Evolutionary conservation across 768 basidiomycete species (phyloP).

Genomic region (Pleurotus salmoneostramineus): DNA sequence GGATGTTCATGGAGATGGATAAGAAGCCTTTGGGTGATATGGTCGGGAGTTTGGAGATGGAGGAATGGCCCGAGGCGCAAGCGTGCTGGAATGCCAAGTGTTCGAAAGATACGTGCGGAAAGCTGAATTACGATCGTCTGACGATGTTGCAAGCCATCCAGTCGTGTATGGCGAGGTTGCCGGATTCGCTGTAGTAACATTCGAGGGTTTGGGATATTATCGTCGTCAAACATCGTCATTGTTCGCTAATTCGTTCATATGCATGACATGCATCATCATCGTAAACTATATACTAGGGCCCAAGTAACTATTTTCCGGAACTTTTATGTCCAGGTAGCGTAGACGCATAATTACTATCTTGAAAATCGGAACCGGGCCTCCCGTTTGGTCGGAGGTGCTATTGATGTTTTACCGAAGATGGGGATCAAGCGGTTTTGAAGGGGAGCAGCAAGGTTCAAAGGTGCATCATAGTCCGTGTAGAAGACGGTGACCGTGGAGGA

Average conservation of each 20-base stretch:
- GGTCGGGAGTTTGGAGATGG: slow-evolving; percentile 32
- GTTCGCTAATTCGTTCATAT: too few relatives aligned
- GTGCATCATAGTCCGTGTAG: slow-evolving; percentile 26
- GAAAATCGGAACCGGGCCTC: background rate
- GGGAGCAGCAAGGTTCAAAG: slow-evolving; percentile 16
- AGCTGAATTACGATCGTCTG: slow-evolving; percentile 30
- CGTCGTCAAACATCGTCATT: background rate
- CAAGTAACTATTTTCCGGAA: background rate
- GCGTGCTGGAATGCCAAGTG: slow-evolving; percentile 38
- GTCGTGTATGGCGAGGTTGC: background rate
- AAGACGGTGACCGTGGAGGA: slow-evolving; percentile 23
- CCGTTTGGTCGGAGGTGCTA: background rate
- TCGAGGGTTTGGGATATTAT: background rate
- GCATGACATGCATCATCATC: background rate
- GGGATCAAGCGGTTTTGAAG: slow-evolving; percentile 13
- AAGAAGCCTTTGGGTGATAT: slow-evolving; percentile 33
- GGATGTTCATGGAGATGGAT: slow-evolving; percentile 36
- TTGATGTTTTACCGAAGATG: slow-evolving; percentile 12
- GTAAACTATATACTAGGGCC: background rate
- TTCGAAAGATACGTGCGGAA: slow-evolving; percentile 20
- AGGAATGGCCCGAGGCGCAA: slow-evolving; percentile 37
- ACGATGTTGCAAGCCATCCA: slow-evolving; percentile 1
- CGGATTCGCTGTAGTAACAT: slow-evolving; percentile 1
- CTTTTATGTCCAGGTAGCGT: background rate
- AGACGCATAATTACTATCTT: background rate